Base-by-base conservation (phyloP, 768 basidiomycete genomes). In the Hysterangium stoloniferum region DNA sequence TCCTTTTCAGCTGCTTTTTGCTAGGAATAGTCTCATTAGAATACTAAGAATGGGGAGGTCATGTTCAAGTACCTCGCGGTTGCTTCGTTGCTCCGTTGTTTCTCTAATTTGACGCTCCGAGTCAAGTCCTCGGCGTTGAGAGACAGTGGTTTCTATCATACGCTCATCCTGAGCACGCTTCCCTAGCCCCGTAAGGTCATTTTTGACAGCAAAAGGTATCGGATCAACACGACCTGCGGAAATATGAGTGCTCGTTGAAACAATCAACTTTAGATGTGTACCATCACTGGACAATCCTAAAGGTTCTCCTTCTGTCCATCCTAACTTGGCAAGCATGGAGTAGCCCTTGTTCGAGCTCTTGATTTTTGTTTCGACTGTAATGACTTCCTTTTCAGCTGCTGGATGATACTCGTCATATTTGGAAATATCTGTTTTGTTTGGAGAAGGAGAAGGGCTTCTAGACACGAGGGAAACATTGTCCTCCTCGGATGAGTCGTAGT, bases 131-230 rank as follows among this genome's bases (percentile, higher is more conserved):
- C 88, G 80, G 27, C 89, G 78, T 58, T 86, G 84, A 6, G 87
- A 83, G 22, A 90, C 88, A 6, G 87, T 89, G 0, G 83, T 80
- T 64, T 90, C 86, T 40, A 89, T 85, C 80, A 90, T 84, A 34
- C 79, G 78, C 35, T 85, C 77, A 62, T 92, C 89, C 61, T 88
- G 85, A 48, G 65, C 84, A 4, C 72, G 72, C 62, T 89, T 91
- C 13, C 89, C 89, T 15, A 92, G 73, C 11, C 89, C 89, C 20
- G 82, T 86, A 36, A 77, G 69, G 59, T 91, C 89, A 32, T 72
- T 74, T 63, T 91, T 90, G 58, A 88, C 68, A 49, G 81, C 75
- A 62, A 91, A 91, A 7, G 89, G 88, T 36, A 92, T 72, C 1
- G 89, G 89, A 40, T 92, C 88, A 46, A 84, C 74, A 49, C 87